Percentiles rank a stretch among this genome's conserved stretches.
Evolutionary conservation across 2,329 filamentous ascomycete species (phyloP).

Genomic region (Trichoderma harzianum): DNA sequence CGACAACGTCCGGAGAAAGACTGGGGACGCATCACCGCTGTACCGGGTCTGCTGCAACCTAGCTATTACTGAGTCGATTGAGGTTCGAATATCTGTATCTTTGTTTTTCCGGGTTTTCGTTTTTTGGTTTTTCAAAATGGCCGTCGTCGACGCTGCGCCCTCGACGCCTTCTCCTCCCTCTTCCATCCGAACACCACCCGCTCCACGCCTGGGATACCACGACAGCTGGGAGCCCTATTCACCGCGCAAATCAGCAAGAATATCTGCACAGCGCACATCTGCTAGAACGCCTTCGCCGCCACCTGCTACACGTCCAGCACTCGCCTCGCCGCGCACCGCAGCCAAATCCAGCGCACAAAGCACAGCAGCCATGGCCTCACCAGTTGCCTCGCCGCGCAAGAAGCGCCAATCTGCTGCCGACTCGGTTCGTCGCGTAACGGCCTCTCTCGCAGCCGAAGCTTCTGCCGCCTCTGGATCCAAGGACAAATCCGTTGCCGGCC

Average conservation of each 20-base stretch:
- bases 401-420: conserved; percentile 47
- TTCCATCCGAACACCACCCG: conserved; percentile 61
- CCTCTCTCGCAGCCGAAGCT: conserved; percentile 44
- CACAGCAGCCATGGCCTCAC: conserved; percentile 37
- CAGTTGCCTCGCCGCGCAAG: conserved; percentile 49
- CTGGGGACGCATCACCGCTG: not conserved
- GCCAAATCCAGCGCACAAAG: conserved; percentile 31
- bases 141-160: conserved; percentile 29
- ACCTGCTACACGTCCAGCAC: conserved; percentile 33
- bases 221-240: conserved; percentile 72
- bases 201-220: conserved; percentile 63
- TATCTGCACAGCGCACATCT: conserved; percentile 52
- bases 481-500: conserved; percentile 24
- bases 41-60: not conserved
- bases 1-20: conserved; percentile 19
- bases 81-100: not conserved
- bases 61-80: not conserved
- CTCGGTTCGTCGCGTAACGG: conserved; percentile 46
- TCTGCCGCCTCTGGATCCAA: conserved; percentile 41
- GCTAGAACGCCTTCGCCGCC: conserved; percentile 56
- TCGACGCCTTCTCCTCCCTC: conserved; percentile 60
- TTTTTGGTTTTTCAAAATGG: conserved; percentile 26
- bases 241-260: conserved; percentile 65
- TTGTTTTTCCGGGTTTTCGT: conserved; percentile 7
- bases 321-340: conserved; percentile 33